A percentile compares a stretch with the other conserved stretches of the same genome.
These are phyloP conservation scores for Fusarium heterosporum DNA, from an alignment of 2,329 filamentous ascomycete genomes.

Conservation along the genomic window DNA sequence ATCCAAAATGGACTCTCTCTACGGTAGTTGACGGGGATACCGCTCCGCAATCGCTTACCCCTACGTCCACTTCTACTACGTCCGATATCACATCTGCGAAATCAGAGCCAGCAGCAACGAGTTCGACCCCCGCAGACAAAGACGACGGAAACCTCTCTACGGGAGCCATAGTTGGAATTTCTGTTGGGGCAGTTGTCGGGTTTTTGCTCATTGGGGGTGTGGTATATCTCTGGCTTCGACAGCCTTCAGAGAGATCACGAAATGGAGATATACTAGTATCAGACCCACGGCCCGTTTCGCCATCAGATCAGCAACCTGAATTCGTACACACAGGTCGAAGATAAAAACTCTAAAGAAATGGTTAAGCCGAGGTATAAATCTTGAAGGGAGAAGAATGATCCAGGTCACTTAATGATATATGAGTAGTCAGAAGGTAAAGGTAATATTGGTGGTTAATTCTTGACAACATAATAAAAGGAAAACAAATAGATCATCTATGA, in stretches of 20 bases:
- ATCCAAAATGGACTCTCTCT: neutral
- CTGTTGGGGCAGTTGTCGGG: neutral
- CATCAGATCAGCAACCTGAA: neutral
- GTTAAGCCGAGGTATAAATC: too few species aligned
- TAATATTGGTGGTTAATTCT: too few species aligned
- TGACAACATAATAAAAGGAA: too few species aligned
- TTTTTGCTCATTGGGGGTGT: accelerated
- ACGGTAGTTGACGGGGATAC: neutral
- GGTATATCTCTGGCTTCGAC: neutral
- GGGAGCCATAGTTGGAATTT: neutral
- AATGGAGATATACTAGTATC: neutral
- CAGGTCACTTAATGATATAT: too few species aligned
- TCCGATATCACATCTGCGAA: too few species aligned
- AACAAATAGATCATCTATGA: too few species aligned
- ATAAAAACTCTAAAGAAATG: neutral
- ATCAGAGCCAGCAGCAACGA: neutral
- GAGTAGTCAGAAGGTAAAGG: too few species aligned
- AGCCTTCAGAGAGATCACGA: accelerated
- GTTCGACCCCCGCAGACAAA: neutral
- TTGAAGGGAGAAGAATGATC: too few species aligned
- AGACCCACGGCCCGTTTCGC: neutral
- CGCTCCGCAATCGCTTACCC: neutral
- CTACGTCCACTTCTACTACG: neutral
- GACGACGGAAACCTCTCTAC: neutral
- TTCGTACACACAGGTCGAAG: neutral